phyloP scores from a whole-genome alignment of 192 early-diverging fungal species.

The Chytriomyces confervae region DNA sequence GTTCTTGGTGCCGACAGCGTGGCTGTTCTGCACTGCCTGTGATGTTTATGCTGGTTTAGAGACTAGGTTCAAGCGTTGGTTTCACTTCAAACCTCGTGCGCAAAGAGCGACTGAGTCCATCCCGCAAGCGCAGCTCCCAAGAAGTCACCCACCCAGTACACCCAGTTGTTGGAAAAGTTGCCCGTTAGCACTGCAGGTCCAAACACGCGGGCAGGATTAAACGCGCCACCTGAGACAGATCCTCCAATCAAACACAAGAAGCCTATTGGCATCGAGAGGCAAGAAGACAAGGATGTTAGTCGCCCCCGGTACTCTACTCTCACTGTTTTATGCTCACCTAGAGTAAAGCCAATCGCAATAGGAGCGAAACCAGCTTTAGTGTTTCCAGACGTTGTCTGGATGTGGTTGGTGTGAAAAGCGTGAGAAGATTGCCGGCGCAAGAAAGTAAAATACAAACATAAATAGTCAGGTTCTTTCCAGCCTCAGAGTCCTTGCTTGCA shows the following conservation, averaged over 20 bases:
- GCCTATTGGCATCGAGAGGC: neutral
- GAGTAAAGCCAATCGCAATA: conserved; percentile 66
- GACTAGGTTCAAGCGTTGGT: neutral
- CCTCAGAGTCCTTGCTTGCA: conserved; percentile 37
- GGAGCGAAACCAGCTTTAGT: conserved; percentile 71
- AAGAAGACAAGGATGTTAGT: neutral
- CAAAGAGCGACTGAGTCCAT: conserved; percentile 58
- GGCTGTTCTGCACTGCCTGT: conserved; percentile 40
- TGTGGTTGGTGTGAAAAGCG: neutral
- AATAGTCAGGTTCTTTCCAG: conserved; percentile 64
- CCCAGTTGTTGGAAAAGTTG: conserved; percentile 62
- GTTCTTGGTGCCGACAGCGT: conserved; percentile 30
- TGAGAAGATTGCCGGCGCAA: neutral
- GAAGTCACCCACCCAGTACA: conserved; percentile 65
- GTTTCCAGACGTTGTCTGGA: conserved; percentile 65
- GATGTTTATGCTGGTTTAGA: neutral
- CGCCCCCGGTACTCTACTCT: conserved; percentile 49
- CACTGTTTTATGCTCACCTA: conserved; percentile 10
- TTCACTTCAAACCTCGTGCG: conserved; percentile 53
- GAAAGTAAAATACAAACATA: conserved; percentile 50
- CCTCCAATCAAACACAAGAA: conserved; percentile 61
- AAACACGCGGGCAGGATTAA: conserved; percentile 69
- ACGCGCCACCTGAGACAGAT: conserved; percentile 62
- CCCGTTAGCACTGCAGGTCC: conserved; percentile 61
- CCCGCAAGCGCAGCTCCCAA: conserved; percentile 61